phyloP scores from a whole-genome alignment of 176 grass and related monocot species.

The Carex parvula region DNA sequence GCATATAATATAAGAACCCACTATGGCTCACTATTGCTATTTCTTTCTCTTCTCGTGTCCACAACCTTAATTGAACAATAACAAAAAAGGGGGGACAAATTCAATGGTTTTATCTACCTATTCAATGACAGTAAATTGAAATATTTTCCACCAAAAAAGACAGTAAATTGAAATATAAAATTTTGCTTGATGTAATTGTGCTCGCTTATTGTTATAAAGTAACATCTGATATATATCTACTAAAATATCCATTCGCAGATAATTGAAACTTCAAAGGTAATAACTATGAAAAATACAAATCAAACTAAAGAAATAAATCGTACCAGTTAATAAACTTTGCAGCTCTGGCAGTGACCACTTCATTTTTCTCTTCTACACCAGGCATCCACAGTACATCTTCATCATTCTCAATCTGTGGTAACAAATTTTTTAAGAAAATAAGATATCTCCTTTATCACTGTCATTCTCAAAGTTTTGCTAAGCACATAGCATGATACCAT shows the following conservation, averaged over 20 bases:
- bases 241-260: not conserved
- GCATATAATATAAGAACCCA: constrained; percentile 61
- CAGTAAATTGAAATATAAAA: not conserved
- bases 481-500: not conserved
- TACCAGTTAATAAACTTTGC: constrained; percentile 88
- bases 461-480: not conserved
- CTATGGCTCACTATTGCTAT: constrained; percentile 82
- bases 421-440: not conserved
- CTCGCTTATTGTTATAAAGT: not conserved
- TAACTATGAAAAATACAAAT: constrained; percentile 6
- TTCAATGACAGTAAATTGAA: not conserved
- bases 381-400: constrained; percentile 80
- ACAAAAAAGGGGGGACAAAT: not conserved
- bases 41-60: constrained; percentile 82
- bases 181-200: not conserved
- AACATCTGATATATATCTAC: not conserved
- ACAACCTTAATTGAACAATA: constrained; percentile 66
- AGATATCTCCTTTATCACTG: not conserved
- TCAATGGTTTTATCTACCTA: not conserved
- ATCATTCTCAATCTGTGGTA: constrained; percentile 68
- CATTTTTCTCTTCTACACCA: constrained; percentile 61
- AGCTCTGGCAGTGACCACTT: constrained; percentile 54
- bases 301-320: not conserved
- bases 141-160: not conserved
- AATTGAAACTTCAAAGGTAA: not conserved